Percentiles rank a stretch among this genome's conserved stretches.
Evolutionary conservation across 495 filamentous ascomycete species (phyloP).

Genomic region (Beverwykella pulmonaria): DNA sequence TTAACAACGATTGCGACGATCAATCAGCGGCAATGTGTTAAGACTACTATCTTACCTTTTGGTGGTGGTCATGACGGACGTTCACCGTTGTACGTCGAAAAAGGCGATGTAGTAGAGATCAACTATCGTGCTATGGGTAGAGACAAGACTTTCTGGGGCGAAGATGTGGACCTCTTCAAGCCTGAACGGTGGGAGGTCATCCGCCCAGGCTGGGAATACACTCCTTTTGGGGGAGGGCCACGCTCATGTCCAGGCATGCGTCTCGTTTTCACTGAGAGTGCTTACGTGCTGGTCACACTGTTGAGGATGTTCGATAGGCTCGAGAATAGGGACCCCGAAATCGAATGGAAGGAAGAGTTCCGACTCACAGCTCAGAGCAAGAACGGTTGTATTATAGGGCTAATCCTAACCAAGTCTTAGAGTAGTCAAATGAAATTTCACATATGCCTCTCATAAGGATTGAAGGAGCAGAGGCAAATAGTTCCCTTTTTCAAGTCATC

Average conservation of each 20-base stretch:
- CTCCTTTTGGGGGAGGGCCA: conserved; percentile 45
- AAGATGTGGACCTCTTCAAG: conserved; percentile 39
- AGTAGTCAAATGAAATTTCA: no score
- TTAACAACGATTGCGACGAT: no score
- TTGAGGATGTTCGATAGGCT: conserved; percentile 42
- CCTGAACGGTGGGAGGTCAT: conserved; percentile 36
- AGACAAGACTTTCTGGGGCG: conserved; percentile 38
- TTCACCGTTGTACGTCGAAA: conserved; percentile 51
- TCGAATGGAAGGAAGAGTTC: conserved; percentile 1
- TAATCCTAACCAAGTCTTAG: no score
- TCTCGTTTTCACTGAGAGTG: conserved; percentile 43
- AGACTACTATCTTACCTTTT: conserved; percentile 46
- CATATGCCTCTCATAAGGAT: no score
- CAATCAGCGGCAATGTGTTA: no score
- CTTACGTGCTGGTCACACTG: conserved; percentile 38
- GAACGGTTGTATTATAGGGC: no score
- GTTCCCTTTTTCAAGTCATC: no score
- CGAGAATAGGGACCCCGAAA: conserved; percentile 3
- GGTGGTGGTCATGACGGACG: conserved; percentile 57
- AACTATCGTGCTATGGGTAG: conserved; percentile 47
- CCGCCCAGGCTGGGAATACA: conserved; percentile 40
- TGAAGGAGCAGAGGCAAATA: no score
- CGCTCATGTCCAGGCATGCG: conserved; percentile 43
- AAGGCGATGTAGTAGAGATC: conserved; percentile 47
- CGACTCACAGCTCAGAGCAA: not conserved